These are phyloP conservation scores for Backusella sp. DNA, from an alignment of 192 early-diverging fungal genomes.

Conservation along the genomic window DNA sequence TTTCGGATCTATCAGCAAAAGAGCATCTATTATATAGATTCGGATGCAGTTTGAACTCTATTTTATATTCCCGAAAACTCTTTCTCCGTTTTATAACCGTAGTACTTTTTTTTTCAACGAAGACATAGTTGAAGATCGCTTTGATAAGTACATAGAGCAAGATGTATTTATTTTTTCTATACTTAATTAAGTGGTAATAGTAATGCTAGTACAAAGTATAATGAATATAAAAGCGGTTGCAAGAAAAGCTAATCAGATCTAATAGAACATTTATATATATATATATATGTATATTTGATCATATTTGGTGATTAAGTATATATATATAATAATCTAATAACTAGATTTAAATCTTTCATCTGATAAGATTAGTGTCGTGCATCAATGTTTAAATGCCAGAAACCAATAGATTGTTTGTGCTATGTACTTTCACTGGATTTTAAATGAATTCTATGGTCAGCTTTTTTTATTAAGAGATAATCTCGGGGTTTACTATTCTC, in stretches of 20 bases:
- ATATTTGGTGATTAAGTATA: slow-evolving; percentile 2
- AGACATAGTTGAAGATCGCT: background rate
- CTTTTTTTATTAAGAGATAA: background rate
- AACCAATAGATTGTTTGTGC: background rate
- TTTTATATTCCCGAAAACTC: background rate
- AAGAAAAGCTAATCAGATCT: background rate
- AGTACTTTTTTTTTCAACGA: background rate
- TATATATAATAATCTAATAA: background rate
- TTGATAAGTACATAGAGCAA: background rate
- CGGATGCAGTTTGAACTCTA: slow-evolving; percentile 5
- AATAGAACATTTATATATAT: background rate
- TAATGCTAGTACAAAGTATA: background rate
- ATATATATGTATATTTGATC: background rate
- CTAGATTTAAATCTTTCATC: background rate
- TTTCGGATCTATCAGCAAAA: background rate
- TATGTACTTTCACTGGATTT: background rate
- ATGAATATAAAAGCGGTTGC: background rate
- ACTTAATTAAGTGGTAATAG: background rate
- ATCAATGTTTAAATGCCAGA: background rate
- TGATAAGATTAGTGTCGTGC: slow-evolving; percentile 2
- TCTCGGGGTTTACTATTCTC: background rate
- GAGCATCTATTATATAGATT: background rate
- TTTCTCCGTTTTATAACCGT: background rate
- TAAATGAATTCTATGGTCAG: background rate
- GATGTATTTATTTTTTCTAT: background rate